A percentile compares a stretch with the other conserved stretches of the same genome.
Evolutionary conservation across 129 eudicot genomes (phyloP).

Genomic region (Tagetes erecta): DNA sequence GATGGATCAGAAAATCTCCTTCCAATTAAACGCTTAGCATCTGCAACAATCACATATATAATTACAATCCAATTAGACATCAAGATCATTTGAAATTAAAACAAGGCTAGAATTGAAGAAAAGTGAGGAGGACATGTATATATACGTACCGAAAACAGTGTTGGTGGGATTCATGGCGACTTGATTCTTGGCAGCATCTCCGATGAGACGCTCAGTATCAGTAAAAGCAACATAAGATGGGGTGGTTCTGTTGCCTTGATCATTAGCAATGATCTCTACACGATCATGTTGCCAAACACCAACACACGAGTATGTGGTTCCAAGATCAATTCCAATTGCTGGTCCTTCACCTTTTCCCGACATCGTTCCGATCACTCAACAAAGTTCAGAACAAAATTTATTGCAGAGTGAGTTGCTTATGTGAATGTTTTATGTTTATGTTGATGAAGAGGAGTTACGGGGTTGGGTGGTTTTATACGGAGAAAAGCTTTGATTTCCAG

Average conservation of each 20-base stretch:
- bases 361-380: not conserved
- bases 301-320: constrained; percentile 11
- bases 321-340: not conserved
- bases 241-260: constrained; percentile 12
- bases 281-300: constrained; percentile 21
- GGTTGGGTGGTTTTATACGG: not conserved
- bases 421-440: not conserved
- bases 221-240: constrained; percentile 19
- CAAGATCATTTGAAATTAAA: too few species aligned
- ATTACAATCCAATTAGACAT: too few species aligned
- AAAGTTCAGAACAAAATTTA: too few species aligned
- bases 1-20: not conserved
- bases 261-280: constrained; percentile 19
- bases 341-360: constrained; percentile 23
- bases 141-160: constrained; percentile 15
- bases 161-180: constrained; percentile 19
- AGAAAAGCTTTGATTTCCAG: not conserved
- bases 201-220: constrained; percentile 6
- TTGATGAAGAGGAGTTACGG: not conserved
- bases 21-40: not conserved
- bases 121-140: too few species aligned
- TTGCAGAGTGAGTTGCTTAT: not conserved
- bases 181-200: constrained; percentile 17
- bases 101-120: too few species aligned
- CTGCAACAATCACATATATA: not conserved